Evolutionary conservation across 805 yeast genomes (phyloP), one percentile per base, ranked within the genome.

Genomic region (Allodekkera sacchari): DNA sequence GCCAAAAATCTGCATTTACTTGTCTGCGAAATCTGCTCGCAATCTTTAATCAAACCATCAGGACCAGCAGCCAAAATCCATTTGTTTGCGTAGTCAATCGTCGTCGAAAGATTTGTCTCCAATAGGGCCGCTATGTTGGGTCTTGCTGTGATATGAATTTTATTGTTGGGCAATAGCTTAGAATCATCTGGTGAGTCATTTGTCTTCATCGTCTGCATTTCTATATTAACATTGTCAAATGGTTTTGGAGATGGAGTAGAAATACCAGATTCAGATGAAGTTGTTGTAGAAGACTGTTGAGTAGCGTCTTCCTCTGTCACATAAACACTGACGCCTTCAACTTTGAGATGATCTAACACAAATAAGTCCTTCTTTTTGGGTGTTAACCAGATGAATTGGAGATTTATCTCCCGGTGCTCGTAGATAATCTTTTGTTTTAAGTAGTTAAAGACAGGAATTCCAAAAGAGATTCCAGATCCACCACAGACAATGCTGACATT

Each of bases 381-480:
- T 0, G 71, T 57, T 15, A 74, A 57, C 89, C 89, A 80, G 6
- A 68, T 51, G 31, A 77, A 47, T 15, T 59, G 57, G 2, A 70
- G 44, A 28, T 40, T 52, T 5, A 61, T 38, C 22, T 55, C 57
- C 23, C 34, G 41, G 2, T 39, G 44, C 15, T 45, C 51, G 7
- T 27, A 38, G 12, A 35, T 42, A 7, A 40, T 43, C 20, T 50
- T 49, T 4, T 31, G 29, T 13, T 45, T 46, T 29, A 73, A 56
- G 35, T 64, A 55, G 28, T 63, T 61, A 44, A 61, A 68, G 1
- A 77, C 25, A 0, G 82, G 76, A 7, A 77, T 38, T 4, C 78
- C 81, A 33, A 68, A 68, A 0, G 87, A 75, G 8, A 81, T 67
- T 1, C 89, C 88, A 2, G 84, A 71, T 0, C 92, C 92, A 10